Evolutionary conservation across 148 eudicot species (phyloP).

Genomic region (Arctostaphylos glauca): DNA sequence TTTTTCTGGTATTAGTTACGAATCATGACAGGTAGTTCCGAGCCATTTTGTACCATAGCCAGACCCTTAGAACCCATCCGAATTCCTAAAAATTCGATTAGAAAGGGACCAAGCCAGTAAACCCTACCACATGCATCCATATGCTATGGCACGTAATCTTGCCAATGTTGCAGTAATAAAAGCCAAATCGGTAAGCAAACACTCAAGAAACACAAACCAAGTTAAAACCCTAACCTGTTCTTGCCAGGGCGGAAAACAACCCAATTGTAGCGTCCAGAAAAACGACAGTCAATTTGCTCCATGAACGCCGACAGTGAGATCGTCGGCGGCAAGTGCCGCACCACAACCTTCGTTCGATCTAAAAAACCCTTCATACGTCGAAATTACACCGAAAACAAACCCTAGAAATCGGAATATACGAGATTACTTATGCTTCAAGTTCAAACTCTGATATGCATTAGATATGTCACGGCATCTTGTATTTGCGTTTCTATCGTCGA

Average conservation of each 20-base stretch:
- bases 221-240: conserved; percentile 31
- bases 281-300: conserved; percentile 46
- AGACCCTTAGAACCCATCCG: not conserved
- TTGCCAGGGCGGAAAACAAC: conserved; percentile 41
- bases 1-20: too few relatives aligned
- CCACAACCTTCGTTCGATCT: conserved; percentile 55
- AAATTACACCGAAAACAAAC: conserved; percentile 17
- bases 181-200: not conserved
- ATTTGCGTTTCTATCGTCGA: not conserved
- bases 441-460: conserved; percentile 6
- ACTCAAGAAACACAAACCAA: not conserved
- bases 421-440: not conserved
- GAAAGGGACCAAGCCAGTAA: not conserved
- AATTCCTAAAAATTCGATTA: not conserved
- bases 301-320: conserved; percentile 36
- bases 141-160: not conserved
- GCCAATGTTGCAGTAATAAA: not conserved
- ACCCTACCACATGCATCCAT: not conserved
- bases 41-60: too few relatives aligned
- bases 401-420: conserved; percentile 14
- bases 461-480: conserved; percentile 18
- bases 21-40: too few relatives aligned
- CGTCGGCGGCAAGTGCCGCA: conserved; percentile 53
- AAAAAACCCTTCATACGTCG: conserved; percentile 42
- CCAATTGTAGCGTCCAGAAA: conserved; percentile 42